These are phyloP conservation scores for Aspergillus bertholletiae DNA, from an alignment of 495 filamentous ascomycete species.

Conservation along the genomic window DNA sequence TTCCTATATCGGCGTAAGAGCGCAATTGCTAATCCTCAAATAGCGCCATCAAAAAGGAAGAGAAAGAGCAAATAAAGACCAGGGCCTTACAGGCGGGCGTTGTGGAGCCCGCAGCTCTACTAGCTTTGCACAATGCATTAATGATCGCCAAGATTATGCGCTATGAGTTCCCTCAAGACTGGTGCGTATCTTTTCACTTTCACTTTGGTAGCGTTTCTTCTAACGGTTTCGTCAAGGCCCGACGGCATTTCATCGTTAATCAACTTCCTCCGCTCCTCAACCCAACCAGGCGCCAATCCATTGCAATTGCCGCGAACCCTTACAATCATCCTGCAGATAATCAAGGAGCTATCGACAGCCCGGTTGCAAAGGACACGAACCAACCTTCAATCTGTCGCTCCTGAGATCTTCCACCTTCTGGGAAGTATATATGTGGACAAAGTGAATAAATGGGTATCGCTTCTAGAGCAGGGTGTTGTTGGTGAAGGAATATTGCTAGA, in stretches of 20 bases:
- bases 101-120: slow-evolving; percentile 64
- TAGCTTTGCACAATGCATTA: slow-evolving; percentile 84
- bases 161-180: slow-evolving; percentile 83
- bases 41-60: slow-evolving; percentile 67
- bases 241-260: slow-evolving; percentile 54
- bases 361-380: slow-evolving; percentile 66
- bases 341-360: slow-evolving; percentile 85
- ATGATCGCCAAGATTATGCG: slow-evolving; percentile 83
- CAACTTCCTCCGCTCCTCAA: slow-evolving; percentile 52
- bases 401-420: slow-evolving; percentile 75
- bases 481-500: slow-evolving; percentile 58
- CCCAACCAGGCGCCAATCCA: slow-evolving; percentile 39
- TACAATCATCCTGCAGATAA: slow-evolving; percentile 72
- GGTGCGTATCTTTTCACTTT: slow-evolving; percentile 37
- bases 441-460: slow-evolving; percentile 64
- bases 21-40: slow-evolving; percentile 18
- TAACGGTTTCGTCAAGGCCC: slow-evolving; percentile 34
- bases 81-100: slow-evolving; percentile 69
- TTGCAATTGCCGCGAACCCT: slow-evolving; percentile 67
- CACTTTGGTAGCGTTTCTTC: not conserved
- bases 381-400: slow-evolving; percentile 69
- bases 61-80: slow-evolving; percentile 71
- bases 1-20: not conserved
- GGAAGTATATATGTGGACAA: slow-evolving; percentile 73
- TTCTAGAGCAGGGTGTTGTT: slow-evolving; percentile 50